Evolutionary conservation across 768 basidiomycete genomes (phyloP), one percentile per base, ranked within the genome.

Genomic region (Pholiota conissans): DNA sequence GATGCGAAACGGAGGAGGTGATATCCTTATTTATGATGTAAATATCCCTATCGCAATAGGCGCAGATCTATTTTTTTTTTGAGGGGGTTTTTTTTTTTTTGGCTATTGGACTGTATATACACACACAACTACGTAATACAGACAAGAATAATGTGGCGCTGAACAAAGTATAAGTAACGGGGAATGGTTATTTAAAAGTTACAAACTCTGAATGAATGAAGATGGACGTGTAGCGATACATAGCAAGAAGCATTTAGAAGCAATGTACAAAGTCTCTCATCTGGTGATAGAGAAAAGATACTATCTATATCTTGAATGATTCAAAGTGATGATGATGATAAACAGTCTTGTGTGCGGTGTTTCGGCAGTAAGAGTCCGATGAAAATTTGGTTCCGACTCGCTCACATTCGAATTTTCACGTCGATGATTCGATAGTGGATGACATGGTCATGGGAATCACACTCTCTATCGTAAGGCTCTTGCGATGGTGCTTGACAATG

Each of bases 381-480:
- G n/a, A n/a, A n/a, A n/a, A n/a, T n/a, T n/a, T n/a, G n/a, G n/a
- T n/a, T n/a, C n/a, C n/a, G n/a, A n/a, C n/a, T n/a, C n/a, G n/a
- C n/a, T n/a, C n/a, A n/a, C n/a, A n/a, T n/a, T n/a, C n/a, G n/a
- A n/a, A 24, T 45, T 34, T 8, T 52, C 52, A 29, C 46, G 40
- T 46, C 53, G 53, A 46, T 9, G 53, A 54, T 35, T 46, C 53
- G 20, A 54, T 8, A 5, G 35, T 51, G n/a, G 52, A 49, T 26
- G 57, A 37, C 46, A 30, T 42, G 48, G 30, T 40, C 42, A 30
- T 29, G 22, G 54, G 50, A 40, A 59, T 35, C 10, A 46, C 55
- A 24, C 55, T 65, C 49, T 62, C 64, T 20, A 65, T 53, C 13
- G 59, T 62, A 28, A 61, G 59, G 5, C 57, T 62, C 51, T 62